Evolutionary conservation across 106 monocot species (phyloP), one percentile per base, ranked within the genome.

Genomic region (Hemerocallis citrina): DNA sequence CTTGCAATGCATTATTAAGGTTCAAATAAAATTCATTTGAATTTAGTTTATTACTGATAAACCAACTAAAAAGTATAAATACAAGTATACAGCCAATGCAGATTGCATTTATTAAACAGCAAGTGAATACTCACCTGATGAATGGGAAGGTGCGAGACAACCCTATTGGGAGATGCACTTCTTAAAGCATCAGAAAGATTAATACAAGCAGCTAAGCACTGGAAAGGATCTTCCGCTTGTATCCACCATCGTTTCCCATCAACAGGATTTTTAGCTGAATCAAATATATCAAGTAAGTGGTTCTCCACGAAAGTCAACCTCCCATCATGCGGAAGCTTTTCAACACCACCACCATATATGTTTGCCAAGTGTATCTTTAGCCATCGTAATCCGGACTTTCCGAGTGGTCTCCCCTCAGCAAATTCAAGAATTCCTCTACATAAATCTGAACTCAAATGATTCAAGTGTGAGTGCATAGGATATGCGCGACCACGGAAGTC

Each of bases 401-500:
- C 85, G 14, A 93, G 57, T 34, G 74, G 85, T 49, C 81, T 59
- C 51, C 93, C 93, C 77, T 93, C 74, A 35, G 84, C 69, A 75
- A 88, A 92, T 65, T 92, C 88, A 6, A 92, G 70, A 49, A 88
- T 35, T 56, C 92, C 92, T 28, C 88, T 69, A 55, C 88, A 93
- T 29, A 93, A 57, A 77, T 93, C 88, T 44, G 93, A 93, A 77
- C 81, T 80, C 68, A 93, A 82, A 77, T 93, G 93, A 55, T 74
- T 88, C 20, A 93, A 62, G 55, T 89, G 88, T 61, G 93, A 76
- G 57, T 93, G 93, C 93, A 93, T 89, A 20, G 93, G 93, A 41
- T 93, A 93, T 5, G 82, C 93, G 54, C 88, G 84, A 5, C 93
- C 93, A 19, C 93, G 75, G 57, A 93, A 93, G 62, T 93, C 93